Conservation (phyloP, 306 rosid species). For the Mimosa bimucronata region DNA sequence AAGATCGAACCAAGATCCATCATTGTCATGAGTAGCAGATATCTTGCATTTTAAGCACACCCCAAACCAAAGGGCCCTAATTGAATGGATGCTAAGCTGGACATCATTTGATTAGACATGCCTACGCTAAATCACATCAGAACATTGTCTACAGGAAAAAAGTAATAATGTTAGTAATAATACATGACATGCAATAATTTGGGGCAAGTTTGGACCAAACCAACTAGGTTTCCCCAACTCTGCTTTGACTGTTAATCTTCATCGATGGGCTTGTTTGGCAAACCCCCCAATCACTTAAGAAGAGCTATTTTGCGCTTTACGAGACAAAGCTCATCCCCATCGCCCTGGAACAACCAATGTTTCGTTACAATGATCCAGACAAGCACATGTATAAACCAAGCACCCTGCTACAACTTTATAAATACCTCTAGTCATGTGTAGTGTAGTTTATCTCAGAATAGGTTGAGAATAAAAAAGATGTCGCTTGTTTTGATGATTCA, state of each 20-base stretch:
- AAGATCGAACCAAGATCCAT: constrained; percentile 9
- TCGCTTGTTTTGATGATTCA: constrained; percentile 5
- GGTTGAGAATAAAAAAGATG: constrained; percentile 5
- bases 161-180: background rate
- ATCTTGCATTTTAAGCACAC: background rate
- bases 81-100: constrained; percentile 27
- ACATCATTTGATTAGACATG: constrained; percentile 15
- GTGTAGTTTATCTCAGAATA: background rate
- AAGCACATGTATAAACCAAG: constrained; percentile 11
- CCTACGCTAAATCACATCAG: constrained; percentile 12
- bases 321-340: too few species aligned
- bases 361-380: constrained; percentile 6
- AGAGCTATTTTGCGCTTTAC: too few species aligned
- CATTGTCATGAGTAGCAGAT: background rate
- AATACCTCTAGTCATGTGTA: constrained; percentile 19
- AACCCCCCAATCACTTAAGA: too few species aligned
- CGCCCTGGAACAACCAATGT: background rate
- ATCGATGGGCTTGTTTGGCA: background rate
- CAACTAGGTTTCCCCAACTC: background rate
- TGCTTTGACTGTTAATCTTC: background rate
- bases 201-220: background rate
- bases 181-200: constrained; percentile 2
- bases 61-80: background rate
- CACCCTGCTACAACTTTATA: constrained; percentile 19
- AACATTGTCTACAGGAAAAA: background rate